These are phyloP conservation scores for Candida schatavii DNA, from an alignment of 805 yeast genomes.

Conservation along the genomic window DNA sequence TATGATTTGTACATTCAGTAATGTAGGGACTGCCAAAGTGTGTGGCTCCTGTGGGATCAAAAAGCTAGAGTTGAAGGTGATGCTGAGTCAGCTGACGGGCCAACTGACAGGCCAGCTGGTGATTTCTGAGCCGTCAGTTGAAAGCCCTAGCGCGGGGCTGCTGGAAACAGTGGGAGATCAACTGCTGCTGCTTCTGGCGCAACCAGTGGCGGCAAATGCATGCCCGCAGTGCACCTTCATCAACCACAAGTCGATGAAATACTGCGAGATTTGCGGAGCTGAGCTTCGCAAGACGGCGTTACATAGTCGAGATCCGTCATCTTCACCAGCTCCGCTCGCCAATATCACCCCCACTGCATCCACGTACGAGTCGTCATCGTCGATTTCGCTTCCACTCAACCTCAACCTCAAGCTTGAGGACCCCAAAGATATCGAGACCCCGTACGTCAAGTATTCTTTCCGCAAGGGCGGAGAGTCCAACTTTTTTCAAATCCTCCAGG, in stretches of 20 bases:
- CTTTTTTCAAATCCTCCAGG: slow-evolving; percentile 43
- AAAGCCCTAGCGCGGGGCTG: not conserved
- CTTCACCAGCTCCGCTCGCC: not conserved
- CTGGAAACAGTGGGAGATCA: not conserved
- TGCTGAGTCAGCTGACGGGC: not conserved
- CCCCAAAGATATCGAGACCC: slow-evolving; percentile 12
- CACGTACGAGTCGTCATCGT: not conserved
- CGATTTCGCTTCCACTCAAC: slow-evolving; percentile 16
- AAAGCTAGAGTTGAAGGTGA: slow-evolving; percentile 8
- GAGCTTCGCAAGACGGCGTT: slow-evolving; percentile 12
- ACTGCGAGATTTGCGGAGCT: slow-evolving; percentile 88
- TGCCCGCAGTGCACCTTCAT: slow-evolving; percentile 70
- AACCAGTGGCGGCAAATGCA: too few species aligned
- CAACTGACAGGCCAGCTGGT: not conserved
- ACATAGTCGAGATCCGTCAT: too few species aligned
- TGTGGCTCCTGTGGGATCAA: slow-evolving; percentile 42
- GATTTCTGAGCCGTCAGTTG: not conserved
- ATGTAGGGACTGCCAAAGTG: slow-evolving; percentile 27
- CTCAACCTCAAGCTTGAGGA: not conserved
- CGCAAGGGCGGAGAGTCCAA: slow-evolving; percentile 65
- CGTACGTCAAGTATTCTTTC: slow-evolving; percentile 69
- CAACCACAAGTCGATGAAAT: slow-evolving; percentile 73
- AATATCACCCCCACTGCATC: not conserved
- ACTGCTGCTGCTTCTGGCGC: too few species aligned
- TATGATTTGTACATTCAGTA: slow-evolving; percentile 80